Percentiles rank a stretch among this genome's conserved stretches.
Conservation (phyloP, 352 stramenopile species). For the Pelagophyceae sp. region DNA sequence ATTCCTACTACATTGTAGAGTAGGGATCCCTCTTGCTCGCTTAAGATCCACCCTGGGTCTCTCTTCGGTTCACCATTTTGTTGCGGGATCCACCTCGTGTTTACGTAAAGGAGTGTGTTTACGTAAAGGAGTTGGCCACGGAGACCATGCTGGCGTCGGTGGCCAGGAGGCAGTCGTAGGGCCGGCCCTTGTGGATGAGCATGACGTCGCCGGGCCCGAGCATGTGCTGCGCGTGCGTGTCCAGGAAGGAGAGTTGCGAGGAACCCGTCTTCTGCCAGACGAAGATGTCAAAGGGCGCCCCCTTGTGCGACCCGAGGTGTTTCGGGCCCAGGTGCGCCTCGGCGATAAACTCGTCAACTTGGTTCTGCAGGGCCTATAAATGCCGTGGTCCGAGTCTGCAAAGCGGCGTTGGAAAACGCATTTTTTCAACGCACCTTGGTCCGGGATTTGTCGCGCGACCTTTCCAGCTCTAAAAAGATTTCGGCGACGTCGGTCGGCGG, state of each 20-base stretch:
- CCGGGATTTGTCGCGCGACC: no score
- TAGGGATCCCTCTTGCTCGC: no score
- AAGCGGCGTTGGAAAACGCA: no score
- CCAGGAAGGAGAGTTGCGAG: neutral
- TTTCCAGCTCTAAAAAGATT: no score
- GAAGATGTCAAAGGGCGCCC: slow-evolving; percentile 9
- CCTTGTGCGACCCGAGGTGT: neutral
- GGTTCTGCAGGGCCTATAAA: neutral
- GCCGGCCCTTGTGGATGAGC: neutral
- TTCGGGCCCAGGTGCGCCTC: slow-evolving; percentile 11
- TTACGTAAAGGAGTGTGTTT: no score
- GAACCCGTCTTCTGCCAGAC: neutral
- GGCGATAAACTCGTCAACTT: slow-evolving; percentile 8
- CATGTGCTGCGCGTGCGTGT: neutral
- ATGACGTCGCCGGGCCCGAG: neutral
- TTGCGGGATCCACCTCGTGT: no score
- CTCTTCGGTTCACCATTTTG: no score
- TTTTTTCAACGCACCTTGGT: no score
- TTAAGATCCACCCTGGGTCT: no score
- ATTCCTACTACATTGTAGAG: no score
- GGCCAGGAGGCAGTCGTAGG: neutral
- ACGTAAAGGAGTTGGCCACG: slow-evolving; percentile 5
- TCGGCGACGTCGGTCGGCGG: neutral
- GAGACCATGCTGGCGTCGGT: neutral
- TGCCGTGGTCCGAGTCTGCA: no score